Conservation (phyloP, 2,329 filamentous ascomycete genomes). For the Ramichloridium luteum region DNA sequence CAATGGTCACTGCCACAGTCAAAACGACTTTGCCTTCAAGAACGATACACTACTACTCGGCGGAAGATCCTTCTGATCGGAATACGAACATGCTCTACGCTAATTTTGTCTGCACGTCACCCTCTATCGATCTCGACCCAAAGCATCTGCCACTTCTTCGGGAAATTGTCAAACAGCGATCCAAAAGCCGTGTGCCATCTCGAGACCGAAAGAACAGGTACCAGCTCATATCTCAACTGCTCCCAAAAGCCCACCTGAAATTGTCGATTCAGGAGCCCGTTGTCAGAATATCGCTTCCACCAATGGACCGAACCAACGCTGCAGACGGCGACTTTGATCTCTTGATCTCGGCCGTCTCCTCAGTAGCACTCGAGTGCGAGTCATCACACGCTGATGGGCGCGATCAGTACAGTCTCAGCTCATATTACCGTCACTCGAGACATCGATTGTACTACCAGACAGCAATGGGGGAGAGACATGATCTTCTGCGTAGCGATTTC, state of each 20-base stretch:
- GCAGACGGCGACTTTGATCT: constrained; percentile 80
- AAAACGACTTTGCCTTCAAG: constrained; percentile 92
- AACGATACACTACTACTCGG: constrained; percentile 66
- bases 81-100: constrained; percentile 95
- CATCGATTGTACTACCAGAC: constrained; percentile 94
- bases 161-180: constrained; percentile 49
- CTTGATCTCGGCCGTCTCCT: constrained; percentile 89
- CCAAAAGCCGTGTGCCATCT: constrained; percentile 4
- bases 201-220: constrained; percentile 36
- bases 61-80: constrained; percentile 59
- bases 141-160: constrained; percentile 79
- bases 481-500: constrained; percentile 75
- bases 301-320: constrained; percentile 46
- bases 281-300: constrained; percentile 73
- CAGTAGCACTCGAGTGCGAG: constrained; percentile 82
- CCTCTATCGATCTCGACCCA: constrained; percentile 84
- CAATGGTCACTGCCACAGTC: constrained; percentile 92
- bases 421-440: constrained; percentile 69
- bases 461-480: constrained; percentile 66
- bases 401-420: constrained; percentile 73
- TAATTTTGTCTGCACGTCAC: constrained; percentile 91
- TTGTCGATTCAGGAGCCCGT: constrained; percentile 96
- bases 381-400: constrained; percentile 89
- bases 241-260: constrained; percentile 90
- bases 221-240: constrained; percentile 70